Evolutionary conservation across 192 early-diverging fungal genomes (phyloP).

Genomic region (Backusella australiensis): DNA sequence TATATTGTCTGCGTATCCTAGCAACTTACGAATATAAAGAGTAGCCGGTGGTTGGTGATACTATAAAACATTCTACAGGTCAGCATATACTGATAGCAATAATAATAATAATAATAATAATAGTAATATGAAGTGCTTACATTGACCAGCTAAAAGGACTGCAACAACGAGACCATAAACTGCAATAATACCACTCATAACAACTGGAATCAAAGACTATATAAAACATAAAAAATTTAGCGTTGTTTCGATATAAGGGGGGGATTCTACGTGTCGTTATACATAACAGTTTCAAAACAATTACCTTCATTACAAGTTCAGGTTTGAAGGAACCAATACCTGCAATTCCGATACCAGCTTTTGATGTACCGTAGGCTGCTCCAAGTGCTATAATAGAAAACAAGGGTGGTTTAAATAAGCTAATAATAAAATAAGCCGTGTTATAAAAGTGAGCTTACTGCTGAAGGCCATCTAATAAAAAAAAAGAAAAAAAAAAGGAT

Average conservation of each 20-base stretch:
- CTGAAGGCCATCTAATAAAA: slow-evolving; percentile 27
- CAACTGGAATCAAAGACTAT: slow-evolving; percentile 81
- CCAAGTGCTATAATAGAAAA: slow-evolving; percentile 67
- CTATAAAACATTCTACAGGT: background rate
- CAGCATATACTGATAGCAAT: too few relatives aligned
- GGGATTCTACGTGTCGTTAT: background rate
- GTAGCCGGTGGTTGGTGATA: slow-evolving; percentile 19
- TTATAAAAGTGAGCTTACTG: slow-evolving; percentile 18
- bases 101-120: too few relatives aligned
- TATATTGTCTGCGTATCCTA: background rate
- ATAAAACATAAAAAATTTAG: too few relatives aligned
- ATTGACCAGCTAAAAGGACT: slow-evolving; percentile 81
- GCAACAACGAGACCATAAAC: slow-evolving; percentile 98
- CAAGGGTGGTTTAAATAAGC: background rate
- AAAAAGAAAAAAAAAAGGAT: background rate
- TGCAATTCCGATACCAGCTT: slow-evolving; percentile 86
- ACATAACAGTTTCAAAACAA: background rate
- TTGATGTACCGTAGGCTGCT: slow-evolving; percentile 91
- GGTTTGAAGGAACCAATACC: slow-evolving; percentile 86
- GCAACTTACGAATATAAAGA: slow-evolving; percentile 55
- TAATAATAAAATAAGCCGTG: background rate
- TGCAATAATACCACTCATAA: slow-evolving; percentile 99
- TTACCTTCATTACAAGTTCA: slow-evolving; percentile 78
- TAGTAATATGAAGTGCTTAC: slow-evolving; percentile 47
- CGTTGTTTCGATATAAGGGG: background rate